Conservation (phyloP, 176 grass and related monocot genomes). For the Oryza officinalis region DNA sequence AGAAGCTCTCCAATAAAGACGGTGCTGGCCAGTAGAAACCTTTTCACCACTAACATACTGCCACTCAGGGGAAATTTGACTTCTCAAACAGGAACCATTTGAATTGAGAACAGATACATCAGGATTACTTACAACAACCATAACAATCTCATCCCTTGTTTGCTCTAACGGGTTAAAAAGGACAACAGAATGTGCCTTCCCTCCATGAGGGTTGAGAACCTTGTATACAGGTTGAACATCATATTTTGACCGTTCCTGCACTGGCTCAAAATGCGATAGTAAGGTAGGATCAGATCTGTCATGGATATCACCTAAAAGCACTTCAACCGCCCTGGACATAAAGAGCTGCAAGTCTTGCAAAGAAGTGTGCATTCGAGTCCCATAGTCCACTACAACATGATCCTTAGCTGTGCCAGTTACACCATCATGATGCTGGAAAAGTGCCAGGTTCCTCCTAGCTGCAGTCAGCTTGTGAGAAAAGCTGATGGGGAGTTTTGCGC, state of each 20-base stretch:
- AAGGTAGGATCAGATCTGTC: constrained; percentile 84
- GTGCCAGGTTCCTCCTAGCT: constrained; percentile 92
- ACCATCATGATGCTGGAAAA: constrained; percentile 99
- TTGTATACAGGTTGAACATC: constrained; percentile 82
- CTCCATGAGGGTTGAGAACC: constrained; percentile 57
- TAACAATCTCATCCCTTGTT: constrained; percentile 92
- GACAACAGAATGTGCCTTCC: constrained; percentile 55
- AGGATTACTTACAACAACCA: constrained; percentile 70
- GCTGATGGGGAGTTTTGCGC: constrained; percentile 69
- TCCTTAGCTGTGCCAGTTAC: constrained; percentile 97
- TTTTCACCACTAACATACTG: constrained; percentile 53
- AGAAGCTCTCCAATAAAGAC: constrained; percentile 95
- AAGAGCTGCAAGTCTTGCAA: constrained; percentile 94
- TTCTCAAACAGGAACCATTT: constrained; percentile 83
- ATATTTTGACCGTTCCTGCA: constrained; percentile 82
- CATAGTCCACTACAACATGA: constrained; percentile 91
- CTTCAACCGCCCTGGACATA: constrained; percentile 82
- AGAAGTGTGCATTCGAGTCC: constrained; percentile 89
- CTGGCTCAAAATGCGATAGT: constrained; percentile 74
- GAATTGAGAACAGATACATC: constrained; percentile 80
- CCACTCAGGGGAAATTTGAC: constrained; percentile 94
- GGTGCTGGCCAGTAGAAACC: constrained; percentile 60
- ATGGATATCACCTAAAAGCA: constrained; percentile 79
- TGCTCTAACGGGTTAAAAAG: constrained; percentile 92
- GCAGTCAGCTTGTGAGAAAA: constrained; percentile 95